Base-by-base conservation (phyloP, 139 green algal species). In the Diplosphaera chodatii region DNA sequence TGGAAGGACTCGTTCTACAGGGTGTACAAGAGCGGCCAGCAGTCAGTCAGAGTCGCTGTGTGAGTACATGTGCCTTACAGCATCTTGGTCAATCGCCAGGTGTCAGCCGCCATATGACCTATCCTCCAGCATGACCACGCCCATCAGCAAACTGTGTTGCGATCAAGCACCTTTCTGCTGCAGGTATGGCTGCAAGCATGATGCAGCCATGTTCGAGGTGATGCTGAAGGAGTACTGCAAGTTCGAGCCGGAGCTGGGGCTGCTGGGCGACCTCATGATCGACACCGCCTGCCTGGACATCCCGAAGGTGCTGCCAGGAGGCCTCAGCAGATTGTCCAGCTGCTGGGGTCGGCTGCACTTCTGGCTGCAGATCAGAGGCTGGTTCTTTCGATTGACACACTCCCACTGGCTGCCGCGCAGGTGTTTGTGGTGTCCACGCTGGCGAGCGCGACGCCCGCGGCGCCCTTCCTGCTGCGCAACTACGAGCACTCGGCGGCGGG, bases 391-490 rank as follows among this genome's bases (percentile, higher is more conserved):
- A n/a, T n/a, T n/a, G n/a, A n/a, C n/a, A n/a, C n/a, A n/a, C n/a
- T n/a, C n/a, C n/a, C n/a, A n/a, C n/a, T n/a, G n/a, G n/a, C n/a
- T n/a, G n/a, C n/a, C n/a, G n/a, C n/a, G 55, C 75, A 77, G 75
- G 76, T 66, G 64, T 80, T 77, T 55, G 85, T 87, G 27, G 89
- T 97, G 30, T 80, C 91, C 25, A 96, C 94, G 4, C 81, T 96
- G 40, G 84, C 87, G 8, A 91, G 77, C 67, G 71, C 89, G 59
- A 81, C 79, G 13, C 94, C 94, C 1, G 89, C 91, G 1, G 70
- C 72, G 0, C 92, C 92, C 64, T 97, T 90, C 70, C 68, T 97
- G 29, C 98, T 99, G 83, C 76, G 91, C 28, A 95, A 92, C 78
- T 96, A 95, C 72, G 81, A 96, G 80, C 82, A 89, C 73, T 79